These are phyloP conservation scores for Eragrostis tef DNA, from an alignment of 202 grass and related monocot genomes.

Conservation along the genomic window DNA sequence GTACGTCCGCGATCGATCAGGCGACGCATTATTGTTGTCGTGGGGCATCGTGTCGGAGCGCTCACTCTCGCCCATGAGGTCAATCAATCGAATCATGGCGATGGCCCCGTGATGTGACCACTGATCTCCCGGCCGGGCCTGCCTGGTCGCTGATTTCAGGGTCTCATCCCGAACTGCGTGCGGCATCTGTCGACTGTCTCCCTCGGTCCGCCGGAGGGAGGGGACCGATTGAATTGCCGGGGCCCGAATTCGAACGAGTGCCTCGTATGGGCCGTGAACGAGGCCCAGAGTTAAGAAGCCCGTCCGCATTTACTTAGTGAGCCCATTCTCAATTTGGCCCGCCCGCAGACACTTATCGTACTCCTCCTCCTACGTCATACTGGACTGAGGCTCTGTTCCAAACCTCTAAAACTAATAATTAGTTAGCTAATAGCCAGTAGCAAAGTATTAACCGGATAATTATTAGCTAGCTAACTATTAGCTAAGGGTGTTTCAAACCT, in stretches of 20 bases:
- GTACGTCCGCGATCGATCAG: neutral
- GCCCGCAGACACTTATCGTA: neutral
- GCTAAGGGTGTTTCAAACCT: no score
- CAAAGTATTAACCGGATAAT: no score
- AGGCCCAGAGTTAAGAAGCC: neutral
- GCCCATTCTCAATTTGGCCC: neutral
- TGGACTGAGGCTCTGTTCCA: no score
- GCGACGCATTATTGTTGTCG: slow-evolving; percentile 9
- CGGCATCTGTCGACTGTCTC: neutral
- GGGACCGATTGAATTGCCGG: neutral
- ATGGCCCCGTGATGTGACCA: slow-evolving; percentile 46
- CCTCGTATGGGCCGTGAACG: neutral
- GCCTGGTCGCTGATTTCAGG: slow-evolving; percentile 14
- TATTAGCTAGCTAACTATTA: no score
- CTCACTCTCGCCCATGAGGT: neutral
- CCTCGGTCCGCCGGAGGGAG: neutral
- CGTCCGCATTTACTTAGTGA: neutral
- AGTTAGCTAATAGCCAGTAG: no score
- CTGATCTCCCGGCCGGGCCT: slow-evolving; percentile 30
- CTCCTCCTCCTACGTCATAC: no score
- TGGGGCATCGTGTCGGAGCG: slow-evolving; percentile 20
- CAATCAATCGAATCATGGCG: slow-evolving; percentile 33
- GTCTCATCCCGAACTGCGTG: neutral
- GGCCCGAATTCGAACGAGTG: neutral
- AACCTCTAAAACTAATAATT: no score